These are phyloP conservation scores for Mollisiaceae sp. DNA, from an alignment of 2,329 filamentous ascomycete genomes.

Conservation along the genomic window DNA sequence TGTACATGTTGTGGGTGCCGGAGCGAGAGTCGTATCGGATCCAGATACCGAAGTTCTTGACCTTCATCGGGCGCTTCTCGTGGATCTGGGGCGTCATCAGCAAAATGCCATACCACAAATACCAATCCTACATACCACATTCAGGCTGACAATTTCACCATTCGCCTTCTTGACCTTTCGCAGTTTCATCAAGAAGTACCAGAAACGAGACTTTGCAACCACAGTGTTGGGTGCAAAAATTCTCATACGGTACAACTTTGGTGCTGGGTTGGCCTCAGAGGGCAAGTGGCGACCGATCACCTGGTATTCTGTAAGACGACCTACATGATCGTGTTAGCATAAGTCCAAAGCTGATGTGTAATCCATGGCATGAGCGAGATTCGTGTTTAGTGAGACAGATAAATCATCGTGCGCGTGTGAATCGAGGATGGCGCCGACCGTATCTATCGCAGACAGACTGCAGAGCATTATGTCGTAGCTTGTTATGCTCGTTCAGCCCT, in stretches of 20 bases:
- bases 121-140: slow-evolving; percentile 71
- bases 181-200: slow-evolving; percentile 99
- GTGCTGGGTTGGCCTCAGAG: slow-evolving; percentile 94
- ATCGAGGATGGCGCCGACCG: too few relatives aligned
- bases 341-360: background rate
- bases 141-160: slow-evolving; percentile 97
- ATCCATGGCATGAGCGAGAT: background rate
- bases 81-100: slow-evolving; percentile 67
- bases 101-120: slow-evolving; percentile 11
- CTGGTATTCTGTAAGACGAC: slow-evolving; percentile 99
- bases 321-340: slow-evolving; percentile 56
- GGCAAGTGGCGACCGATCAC: slow-evolving; percentile 99
- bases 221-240: slow-evolving; percentile 98
- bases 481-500: too few relatives aligned
- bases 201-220: slow-evolving; percentile 99
- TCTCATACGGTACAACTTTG: slow-evolving; percentile 99
- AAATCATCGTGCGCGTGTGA: too few relatives aligned
- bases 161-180: slow-evolving; percentile 99
- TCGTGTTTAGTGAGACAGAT: background rate
- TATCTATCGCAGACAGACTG: too few relatives aligned
- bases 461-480: too few relatives aligned
- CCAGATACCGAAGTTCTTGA: slow-evolving; percentile 99
- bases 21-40: slow-evolving; percentile 99
- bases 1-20: slow-evolving; percentile 99
- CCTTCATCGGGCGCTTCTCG: slow-evolving; percentile 99